Percentiles rank a stretch among this genome's conserved stretches.
phyloP scores from a whole-genome alignment of 805 yeast genomes.

The Wickerhamomyces sydowiorum region DNA sequence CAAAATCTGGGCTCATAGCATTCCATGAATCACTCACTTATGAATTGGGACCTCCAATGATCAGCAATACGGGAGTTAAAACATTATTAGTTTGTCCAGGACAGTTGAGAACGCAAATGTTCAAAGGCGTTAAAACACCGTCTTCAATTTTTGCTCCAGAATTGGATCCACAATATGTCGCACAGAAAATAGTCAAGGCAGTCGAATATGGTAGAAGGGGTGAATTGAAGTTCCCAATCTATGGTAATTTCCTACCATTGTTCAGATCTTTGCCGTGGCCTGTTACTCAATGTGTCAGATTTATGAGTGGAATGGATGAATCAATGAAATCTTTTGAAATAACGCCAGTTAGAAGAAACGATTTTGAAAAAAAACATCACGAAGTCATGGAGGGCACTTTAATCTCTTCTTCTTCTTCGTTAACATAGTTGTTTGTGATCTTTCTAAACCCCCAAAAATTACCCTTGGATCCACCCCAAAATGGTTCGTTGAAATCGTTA shows the following conservation, averaged over 20 bases:
- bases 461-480: constrained; percentile 28
- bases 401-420: constrained; percentile 21
- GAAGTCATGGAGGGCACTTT: background rate
- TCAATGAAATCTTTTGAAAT: constrained; percentile 27
- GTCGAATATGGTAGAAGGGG: constrained; percentile 59
- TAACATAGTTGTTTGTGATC: constrained; percentile 45
- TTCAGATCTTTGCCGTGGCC: constrained; percentile 73
- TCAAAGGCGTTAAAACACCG: constrained; percentile 69
- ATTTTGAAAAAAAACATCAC: background rate
- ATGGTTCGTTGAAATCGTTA: constrained; percentile 44
- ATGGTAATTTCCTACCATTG: constrained; percentile 69
- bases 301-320: constrained; percentile 39
- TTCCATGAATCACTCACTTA: constrained; percentile 76
- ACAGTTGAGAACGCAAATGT: constrained; percentile 73
- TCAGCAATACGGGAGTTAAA: constrained; percentile 49
- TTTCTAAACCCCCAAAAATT: constrained; percentile 49
- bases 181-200: constrained; percentile 48
- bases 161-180: constrained; percentile 62
- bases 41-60: constrained; percentile 50
- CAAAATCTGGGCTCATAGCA: constrained; percentile 82
- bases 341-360: background rate
- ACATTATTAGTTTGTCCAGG: constrained; percentile 85
- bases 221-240: constrained; percentile 68
- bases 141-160: constrained; percentile 76
- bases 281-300: constrained; percentile 34